Evolutionary conservation across 2,329 filamentous ascomycete genomes (phyloP).

Genomic region (Coniochaeta ligniaria): DNA sequence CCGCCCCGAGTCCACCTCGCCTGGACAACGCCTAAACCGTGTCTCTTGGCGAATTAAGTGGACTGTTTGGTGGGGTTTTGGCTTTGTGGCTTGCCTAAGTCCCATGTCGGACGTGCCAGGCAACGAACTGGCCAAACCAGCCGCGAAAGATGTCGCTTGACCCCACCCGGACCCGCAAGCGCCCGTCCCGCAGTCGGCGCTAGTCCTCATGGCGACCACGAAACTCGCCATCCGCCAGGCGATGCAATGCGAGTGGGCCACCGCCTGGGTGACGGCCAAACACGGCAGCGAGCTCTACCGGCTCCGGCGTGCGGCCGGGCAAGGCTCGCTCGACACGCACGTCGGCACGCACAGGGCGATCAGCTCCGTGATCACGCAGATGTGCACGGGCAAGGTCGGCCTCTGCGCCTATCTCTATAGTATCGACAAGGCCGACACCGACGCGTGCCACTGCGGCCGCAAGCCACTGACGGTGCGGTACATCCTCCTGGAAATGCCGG

Average conservation of each 20-base stretch:
- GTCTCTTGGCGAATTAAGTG: too few relatives aligned
- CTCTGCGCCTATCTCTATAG: constrained; percentile 19
- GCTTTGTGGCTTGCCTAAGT: too few relatives aligned
- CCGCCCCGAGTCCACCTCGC: too few relatives aligned
- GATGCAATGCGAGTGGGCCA: constrained; percentile 7
- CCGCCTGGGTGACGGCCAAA: constrained; percentile 5
- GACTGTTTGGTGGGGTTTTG: too few relatives aligned
- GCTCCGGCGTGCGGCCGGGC: constrained; percentile 6
- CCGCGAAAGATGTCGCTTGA: constrained; percentile 32
- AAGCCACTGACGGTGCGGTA: constrained; percentile 19
- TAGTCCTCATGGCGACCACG: not conserved
- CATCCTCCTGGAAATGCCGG: constrained; percentile 21
- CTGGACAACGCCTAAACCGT: too few relatives aligned
- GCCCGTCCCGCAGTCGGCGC: not conserved
- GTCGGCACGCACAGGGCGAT: constrained; percentile 11
- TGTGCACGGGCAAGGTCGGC: constrained; percentile 19
- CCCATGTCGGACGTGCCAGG: constrained; percentile 10
- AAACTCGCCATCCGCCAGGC: constrained; percentile 8
- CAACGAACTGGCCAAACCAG: constrained; percentile 16
- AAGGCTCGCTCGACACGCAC: constrained; percentile 8
- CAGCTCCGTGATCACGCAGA: constrained; percentile 18
- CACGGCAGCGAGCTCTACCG: constrained; percentile 7
- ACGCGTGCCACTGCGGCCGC: constrained; percentile 18
- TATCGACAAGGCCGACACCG: constrained; percentile 21
- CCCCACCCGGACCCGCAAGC: not conserved